These are phyloP conservation scores for Chrysanthemum makinoi DNA, from an alignment of 129 eudicot species.

Conservation along the genomic window DNA sequence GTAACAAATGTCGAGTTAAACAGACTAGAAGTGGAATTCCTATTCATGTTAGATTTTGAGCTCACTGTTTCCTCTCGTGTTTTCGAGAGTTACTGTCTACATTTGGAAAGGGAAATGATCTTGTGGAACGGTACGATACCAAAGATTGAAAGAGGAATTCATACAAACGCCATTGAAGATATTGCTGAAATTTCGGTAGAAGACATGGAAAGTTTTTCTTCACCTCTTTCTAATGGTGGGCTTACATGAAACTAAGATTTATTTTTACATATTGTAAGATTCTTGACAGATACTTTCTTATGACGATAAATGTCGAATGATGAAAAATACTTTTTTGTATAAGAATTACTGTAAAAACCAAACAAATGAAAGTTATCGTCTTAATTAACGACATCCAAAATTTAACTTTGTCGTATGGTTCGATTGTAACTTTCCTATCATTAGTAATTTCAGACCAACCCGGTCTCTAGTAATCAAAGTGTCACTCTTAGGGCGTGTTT, in stretches of 20 bases:
- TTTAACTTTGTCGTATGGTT: too few relatives aligned
- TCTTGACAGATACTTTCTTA: background rate
- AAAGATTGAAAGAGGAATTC: conserved; percentile 38
- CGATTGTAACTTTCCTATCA: too few relatives aligned
- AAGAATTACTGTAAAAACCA: background rate
- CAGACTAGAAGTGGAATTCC: conserved; percentile 66
- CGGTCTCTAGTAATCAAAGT: too few relatives aligned
- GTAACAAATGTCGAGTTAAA: conserved; percentile 63
- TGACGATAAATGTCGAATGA: background rate
- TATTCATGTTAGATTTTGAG: conserved; percentile 72
- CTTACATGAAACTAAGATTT: conserved; percentile 20
- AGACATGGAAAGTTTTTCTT: conserved; percentile 49
- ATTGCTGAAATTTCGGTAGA: conserved; percentile 51
- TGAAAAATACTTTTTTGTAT: background rate
- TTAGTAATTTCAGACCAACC: too few relatives aligned
- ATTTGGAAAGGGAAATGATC: conserved; percentile 64
- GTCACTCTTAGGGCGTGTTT: too few relatives aligned
- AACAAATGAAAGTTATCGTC: too few relatives aligned
- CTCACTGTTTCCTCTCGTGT: conserved; percentile 56
- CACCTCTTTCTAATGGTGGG: conserved; percentile 37
- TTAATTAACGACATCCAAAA: too few relatives aligned
- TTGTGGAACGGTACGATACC: conserved; percentile 27
- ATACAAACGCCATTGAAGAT: conserved; percentile 45
- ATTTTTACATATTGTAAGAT: conserved; percentile 6
- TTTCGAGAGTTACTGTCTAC: conserved; percentile 70